Conservation (phyloP, 139 green algal species). For the Chlorella vulgaris region DNA sequence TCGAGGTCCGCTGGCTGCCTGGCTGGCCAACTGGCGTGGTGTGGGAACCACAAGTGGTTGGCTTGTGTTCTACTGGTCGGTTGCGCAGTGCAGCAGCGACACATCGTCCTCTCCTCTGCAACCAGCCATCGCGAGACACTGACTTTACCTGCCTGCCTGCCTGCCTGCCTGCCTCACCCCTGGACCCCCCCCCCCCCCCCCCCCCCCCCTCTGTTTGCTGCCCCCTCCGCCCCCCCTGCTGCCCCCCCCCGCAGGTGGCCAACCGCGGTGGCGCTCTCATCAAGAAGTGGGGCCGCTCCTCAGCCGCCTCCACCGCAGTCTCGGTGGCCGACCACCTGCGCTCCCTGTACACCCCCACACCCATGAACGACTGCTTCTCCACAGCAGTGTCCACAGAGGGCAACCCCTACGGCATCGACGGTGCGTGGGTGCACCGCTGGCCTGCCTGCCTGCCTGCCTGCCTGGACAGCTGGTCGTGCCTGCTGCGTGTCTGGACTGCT, state of each 20-base stretch:
- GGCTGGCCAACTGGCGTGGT: too few species aligned
- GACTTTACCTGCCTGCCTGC: not conserved
- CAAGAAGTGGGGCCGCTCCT: slow-evolving; percentile 94
- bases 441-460: not conserved
- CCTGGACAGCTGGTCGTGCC: not conserved
- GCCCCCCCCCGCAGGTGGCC: slow-evolving; percentile 54
- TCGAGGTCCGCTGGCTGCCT: too few species aligned
- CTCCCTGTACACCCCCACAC: slow-evolving; percentile 80
- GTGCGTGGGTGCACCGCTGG: not conserved
- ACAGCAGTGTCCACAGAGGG: slow-evolving; percentile 80
- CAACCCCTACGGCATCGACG: slow-evolving; percentile 88
- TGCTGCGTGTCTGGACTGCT: not conserved
- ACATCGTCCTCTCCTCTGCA: too few species aligned
- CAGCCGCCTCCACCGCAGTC: slow-evolving; percentile 89
- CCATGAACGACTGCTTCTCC: slow-evolving; percentile 90
- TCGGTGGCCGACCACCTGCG: slow-evolving; percentile 89
- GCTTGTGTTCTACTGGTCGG: not conserved
- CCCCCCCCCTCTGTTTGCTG: too few species aligned
- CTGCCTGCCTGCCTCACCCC: not conserved
- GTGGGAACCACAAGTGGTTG: too few species aligned
- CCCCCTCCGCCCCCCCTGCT: not conserved
- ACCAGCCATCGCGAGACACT: not conserved
- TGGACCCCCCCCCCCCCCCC: not conserved
- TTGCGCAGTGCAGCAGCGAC: too few species aligned
- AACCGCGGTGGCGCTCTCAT: slow-evolving; percentile 89